phyloP scores from a whole-genome alignment of 345 rosid genomes.

The Boechera retrofracta region DNA sequence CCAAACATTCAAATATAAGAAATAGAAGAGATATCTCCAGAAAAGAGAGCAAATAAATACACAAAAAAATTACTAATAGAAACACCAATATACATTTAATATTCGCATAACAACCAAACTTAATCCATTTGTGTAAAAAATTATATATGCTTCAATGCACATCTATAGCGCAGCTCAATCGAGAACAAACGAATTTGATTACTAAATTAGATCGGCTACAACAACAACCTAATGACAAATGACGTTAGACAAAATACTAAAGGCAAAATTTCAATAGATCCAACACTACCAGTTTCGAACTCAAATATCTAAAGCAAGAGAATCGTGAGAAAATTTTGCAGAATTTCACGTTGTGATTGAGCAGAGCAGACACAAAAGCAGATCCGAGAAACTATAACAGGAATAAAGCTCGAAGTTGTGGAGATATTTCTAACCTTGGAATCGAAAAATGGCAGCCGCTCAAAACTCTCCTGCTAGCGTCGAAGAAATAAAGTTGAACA shows the following conservation, averaged over 20 bases:
- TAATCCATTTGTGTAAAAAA: no score
- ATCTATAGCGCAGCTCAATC: not conserved
- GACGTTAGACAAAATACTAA: not conserved
- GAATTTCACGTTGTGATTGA: not conserved
- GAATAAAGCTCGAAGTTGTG: not conserved
- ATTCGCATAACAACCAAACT: not conserved
- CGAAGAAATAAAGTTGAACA: slow-evolving; percentile 10
- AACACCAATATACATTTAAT: not conserved
- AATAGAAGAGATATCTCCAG: no score
- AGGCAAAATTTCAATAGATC: not conserved
- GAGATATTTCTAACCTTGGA: slow-evolving; percentile 31
- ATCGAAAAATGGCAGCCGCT: slow-evolving; percentile 33
- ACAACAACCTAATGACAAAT: not conserved
- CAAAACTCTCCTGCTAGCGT: not conserved
- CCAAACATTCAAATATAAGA: not conserved
- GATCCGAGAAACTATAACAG: not conserved
- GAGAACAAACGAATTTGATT: not conserved
- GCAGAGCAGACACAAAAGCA: not conserved
- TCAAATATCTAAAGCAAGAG: not conserved
- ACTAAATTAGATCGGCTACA: not conserved
- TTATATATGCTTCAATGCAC: not conserved
- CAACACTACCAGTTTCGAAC: not conserved
- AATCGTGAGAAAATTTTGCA: not conserved
- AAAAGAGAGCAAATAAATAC: not conserved
- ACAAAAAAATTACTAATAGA: not conserved